Evolutionary conservation across 2,329 filamentous ascomycete species (phyloP), one percentile per base, ranked within the genome.

Genomic region (Colletotrichum caudatum): DNA sequence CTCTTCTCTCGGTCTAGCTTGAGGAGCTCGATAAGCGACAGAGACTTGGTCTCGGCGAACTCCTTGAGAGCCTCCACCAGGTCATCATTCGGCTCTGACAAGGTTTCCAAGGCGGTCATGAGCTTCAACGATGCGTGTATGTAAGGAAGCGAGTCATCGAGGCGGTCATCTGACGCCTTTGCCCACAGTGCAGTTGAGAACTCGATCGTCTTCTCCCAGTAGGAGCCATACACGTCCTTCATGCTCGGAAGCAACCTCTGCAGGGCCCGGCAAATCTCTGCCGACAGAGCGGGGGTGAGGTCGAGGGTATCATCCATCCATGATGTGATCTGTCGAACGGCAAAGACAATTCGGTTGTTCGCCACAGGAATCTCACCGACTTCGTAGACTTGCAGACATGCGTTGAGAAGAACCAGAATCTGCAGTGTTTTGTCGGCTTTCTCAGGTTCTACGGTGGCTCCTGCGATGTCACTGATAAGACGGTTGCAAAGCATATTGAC

Each of bases 41-140:
- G 79, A 1, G 88, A 88, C 48, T 92, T 87, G 0, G 81, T 79
- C 23, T 86, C 80, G n/a, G 88, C 84, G 12, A 87, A 86, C 16
- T 91, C 87, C 64, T 87, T 87, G 77, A 95, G 87, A 0, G 90
- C 90, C 76, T 98, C 95, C 18, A 90, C 82, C 0, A 98, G 86
- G 78, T 98, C 95, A 74, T 98, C 95, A 74, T 97, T 98, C 2
- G 91, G 87, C 23, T 95, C 92, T 23, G 90, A 85, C 0, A 95
- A 81, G 3, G 83, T 84, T 73, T 90, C 88, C 2, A 98, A 79
- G 0, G 85, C 84, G 20, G 85, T 85, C 71, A 92, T 89, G 0
- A 98, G 84, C 77, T 91, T 92, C 35, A 98, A 84, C 0, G 93
- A 93, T 6, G 92, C 87, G 77, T 95, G 87, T 0, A 94, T 83